phyloP scores from a whole-genome alignment of 129 eudicot species.

The Chrysanthemum lavandulifolium region DNA sequence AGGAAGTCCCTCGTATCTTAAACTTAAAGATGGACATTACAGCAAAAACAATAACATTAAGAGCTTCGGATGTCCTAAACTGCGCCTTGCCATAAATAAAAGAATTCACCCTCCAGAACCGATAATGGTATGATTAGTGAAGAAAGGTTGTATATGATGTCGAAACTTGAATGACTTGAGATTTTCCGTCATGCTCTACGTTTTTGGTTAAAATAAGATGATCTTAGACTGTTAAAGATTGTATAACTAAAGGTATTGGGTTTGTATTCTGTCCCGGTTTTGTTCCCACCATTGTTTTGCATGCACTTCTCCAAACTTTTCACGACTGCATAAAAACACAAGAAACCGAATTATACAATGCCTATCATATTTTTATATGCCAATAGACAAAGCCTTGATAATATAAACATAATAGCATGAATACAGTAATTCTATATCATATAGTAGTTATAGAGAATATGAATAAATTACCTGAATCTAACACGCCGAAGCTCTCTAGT shows the following conservation, averaged over 20 bases:
- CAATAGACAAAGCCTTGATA: no score
- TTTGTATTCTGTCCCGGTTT: conserved; percentile 94
- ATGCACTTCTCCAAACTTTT: conserved; percentile 79
- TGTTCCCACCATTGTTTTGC: conserved; percentile 98
- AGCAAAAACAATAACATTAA: conserved; percentile 13
- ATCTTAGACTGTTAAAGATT: conserved; percentile 26
- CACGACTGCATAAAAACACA: conserved; percentile 56
- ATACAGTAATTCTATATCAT: background rate
- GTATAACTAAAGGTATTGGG: conserved; percentile 66
- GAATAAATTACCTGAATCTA: conserved; percentile 68
- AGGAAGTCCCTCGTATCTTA: conserved; percentile 12
- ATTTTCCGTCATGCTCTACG: conserved; percentile 10
- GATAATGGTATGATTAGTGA: conserved; percentile 19
- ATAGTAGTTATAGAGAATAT: background rate
- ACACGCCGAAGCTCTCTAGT: conserved; percentile 89
- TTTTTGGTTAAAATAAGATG: background rate
- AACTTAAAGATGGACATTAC: no score
- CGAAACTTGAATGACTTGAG: background rate
- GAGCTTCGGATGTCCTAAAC: conserved; percentile 3
- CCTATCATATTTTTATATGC: background rate
- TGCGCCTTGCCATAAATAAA: conserved; percentile 16
- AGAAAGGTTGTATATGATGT: conserved; percentile 17
- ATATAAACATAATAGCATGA: background rate
- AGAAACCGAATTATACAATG: background rate
- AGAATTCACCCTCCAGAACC: conserved; percentile 33